phyloP scores from a whole-genome alignment of 2,329 filamentous ascomycete genomes.

The Neopestalotiopsis clavispora region DNA sequence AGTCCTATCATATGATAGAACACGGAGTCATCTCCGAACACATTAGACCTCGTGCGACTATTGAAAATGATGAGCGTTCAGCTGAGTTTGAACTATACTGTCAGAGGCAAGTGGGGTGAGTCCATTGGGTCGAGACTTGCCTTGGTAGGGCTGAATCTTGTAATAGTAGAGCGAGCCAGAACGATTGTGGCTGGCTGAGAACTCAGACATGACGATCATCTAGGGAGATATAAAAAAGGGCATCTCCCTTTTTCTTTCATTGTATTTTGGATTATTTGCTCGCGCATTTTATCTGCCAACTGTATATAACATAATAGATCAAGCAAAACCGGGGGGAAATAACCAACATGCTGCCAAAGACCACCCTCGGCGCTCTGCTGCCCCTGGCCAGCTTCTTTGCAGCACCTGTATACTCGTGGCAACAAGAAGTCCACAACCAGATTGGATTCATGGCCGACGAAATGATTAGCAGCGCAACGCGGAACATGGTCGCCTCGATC shows the following conservation, averaged over 20 bases:
- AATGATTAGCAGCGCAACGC: neutral
- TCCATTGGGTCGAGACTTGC: neutral
- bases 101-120: neutral
- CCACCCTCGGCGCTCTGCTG: neutral
- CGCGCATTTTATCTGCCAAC: neutral
- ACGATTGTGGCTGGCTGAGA: conserved; percentile 7
- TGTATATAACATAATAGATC: neutral
- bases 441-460: conserved; percentile 11
- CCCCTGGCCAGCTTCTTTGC: neutral
- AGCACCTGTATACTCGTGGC: neutral
- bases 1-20: neutral
- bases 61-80: neutral
- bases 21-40: neutral
- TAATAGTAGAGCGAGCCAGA: neutral
- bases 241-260: neutral
- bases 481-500: neutral
- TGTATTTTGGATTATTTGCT: neutral
- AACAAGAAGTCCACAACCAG: conserved; percentile 5
- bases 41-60: neutral
- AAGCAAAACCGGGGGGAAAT: neutral
- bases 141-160: neutral
- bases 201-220: neutral
- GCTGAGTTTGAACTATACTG: neutral
- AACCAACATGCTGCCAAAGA: neutral
- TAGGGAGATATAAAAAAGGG: neutral